phyloP scores from a whole-genome alignment of 2,329 filamentous ascomycete species.

The Fusarium sp. region DNA sequence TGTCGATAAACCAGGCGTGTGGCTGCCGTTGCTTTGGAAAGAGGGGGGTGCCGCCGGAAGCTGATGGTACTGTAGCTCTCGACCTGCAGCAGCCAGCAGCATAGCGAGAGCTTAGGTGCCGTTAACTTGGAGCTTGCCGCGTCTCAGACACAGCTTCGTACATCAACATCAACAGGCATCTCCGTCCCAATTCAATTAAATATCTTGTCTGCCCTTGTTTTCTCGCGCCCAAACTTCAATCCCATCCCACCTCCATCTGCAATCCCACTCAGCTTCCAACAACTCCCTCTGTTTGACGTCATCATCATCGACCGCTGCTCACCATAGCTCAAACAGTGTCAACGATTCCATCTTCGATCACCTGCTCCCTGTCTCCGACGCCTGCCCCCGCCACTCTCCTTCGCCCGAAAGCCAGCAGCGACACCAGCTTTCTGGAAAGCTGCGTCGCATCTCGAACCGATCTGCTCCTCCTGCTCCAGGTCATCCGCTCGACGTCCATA shows the following conservation, averaged over 20 bases:
- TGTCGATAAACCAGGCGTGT: slow-evolving; percentile 8
- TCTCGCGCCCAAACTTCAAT: neutral
- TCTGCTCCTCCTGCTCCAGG: slow-evolving; percentile 57
- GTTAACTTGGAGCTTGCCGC: slow-evolving; percentile 19
- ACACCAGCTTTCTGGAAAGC: slow-evolving; percentile 41
- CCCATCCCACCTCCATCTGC: slow-evolving; percentile 8
- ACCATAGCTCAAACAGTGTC: slow-evolving; percentile 40
- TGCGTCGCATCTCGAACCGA: slow-evolving; percentile 54
- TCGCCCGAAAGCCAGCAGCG: slow-evolving; percentile 39
- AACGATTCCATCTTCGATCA: slow-evolving; percentile 44
- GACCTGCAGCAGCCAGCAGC: slow-evolving; percentile 12
- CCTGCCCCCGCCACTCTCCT: slow-evolving; percentile 46
- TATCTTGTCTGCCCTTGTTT: slow-evolving; percentile 11
- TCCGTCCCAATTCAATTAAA: slow-evolving; percentile 12
- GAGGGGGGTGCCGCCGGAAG: slow-evolving; percentile 8
- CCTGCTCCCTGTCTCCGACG: slow-evolving; percentile 43
- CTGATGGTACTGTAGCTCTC: slow-evolving; percentile 36
- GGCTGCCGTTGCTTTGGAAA: neutral
- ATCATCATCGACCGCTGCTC: slow-evolving; percentile 32
- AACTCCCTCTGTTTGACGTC: slow-evolving; percentile 22
- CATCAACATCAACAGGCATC: slow-evolving; percentile 18
- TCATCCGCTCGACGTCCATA: slow-evolving; percentile 50
- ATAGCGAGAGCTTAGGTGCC: slow-evolving; percentile 32
- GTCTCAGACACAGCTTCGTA: slow-evolving; percentile 29
- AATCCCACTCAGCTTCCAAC: neutral